Conservation (phyloP, 139 green algal genomes). For the Picocystis salinarum region DNA sequence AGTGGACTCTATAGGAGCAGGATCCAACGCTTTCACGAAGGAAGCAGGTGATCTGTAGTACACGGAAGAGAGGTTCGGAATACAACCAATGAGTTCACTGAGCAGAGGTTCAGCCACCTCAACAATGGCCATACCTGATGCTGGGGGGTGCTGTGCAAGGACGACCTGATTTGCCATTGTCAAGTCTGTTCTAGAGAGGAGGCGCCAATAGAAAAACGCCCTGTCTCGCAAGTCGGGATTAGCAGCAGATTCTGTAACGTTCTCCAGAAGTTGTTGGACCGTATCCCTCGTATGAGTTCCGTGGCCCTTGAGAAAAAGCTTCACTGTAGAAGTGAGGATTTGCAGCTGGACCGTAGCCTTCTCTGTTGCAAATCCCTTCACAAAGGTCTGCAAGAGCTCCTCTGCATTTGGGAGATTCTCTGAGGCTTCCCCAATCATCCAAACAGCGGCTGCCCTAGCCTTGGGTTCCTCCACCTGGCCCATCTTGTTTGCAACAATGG, state of each 20-base stretch:
- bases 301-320: conserved; percentile 99
- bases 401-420: conserved; percentile 97
- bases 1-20: too few relatives aligned
- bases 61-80: too few relatives aligned
- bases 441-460: conserved; percentile 77
- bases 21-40: too few relatives aligned
- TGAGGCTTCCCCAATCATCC: conserved; percentile 98
- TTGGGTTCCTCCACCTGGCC: conserved; percentile 94
- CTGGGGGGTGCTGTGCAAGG: too few relatives aligned
- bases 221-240: conserved; percentile 93
- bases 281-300: conserved; percentile 73
- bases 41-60: too few relatives aligned
- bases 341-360: conserved; percentile 98
- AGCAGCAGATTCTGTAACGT: too few relatives aligned
- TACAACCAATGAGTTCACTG: too few relatives aligned
- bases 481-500: conserved; percentile 77
- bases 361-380: conserved; percentile 95
- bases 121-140: too few relatives aligned
- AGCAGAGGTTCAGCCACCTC: too few relatives aligned
- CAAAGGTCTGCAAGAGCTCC: conserved; percentile 87
- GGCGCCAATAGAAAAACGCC: conserved; percentile 95
- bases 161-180: too few relatives aligned
- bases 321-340: conserved; percentile 91
- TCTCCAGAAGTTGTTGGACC: conserved; percentile 79
- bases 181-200: too few relatives aligned